Conservation (phyloP, 1,139 yeast species). For the Torulaspora globosa region DNA sequence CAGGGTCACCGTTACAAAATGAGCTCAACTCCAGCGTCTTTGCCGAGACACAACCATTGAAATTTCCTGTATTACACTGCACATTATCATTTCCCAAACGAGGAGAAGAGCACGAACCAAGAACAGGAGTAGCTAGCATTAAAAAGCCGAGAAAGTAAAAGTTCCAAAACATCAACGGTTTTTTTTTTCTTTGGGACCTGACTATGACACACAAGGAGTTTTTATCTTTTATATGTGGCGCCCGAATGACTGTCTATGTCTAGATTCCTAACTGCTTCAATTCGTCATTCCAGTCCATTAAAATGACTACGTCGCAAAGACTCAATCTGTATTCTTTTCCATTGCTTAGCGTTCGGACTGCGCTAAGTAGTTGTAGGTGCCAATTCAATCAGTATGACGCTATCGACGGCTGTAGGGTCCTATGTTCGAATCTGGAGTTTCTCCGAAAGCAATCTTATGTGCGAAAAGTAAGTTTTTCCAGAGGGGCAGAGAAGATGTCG, state of each 20-base stretch:
- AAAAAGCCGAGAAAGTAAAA: not conserved
- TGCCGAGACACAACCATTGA: constrained; percentile 13
- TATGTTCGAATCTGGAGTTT: not conserved
- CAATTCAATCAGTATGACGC: not conserved
- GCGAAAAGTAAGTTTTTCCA: not conserved
- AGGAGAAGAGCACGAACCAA: constrained; percentile 8
- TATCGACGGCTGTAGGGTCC: not conserved
- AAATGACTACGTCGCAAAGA: not conserved
- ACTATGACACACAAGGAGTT: no score
- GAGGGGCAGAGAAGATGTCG: not conserved
- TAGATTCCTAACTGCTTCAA: no score
- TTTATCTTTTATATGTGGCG: no score
- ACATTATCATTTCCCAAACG: constrained; percentile 8
- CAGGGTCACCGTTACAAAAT: constrained; percentile 12
- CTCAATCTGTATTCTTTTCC: not conserved
- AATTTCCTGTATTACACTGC: constrained; percentile 12
- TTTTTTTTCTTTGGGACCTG: no score
- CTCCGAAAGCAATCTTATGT: not conserved
- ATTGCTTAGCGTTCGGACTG: not conserved
- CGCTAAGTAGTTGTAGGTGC: not conserved
- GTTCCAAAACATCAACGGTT: constrained; percentile 1
- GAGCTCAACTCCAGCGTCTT: constrained; percentile 12
- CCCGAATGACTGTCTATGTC: no score
- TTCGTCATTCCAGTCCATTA: not conserved
- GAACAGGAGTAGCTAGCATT: not conserved